A percentile compares a stretch with the other conserved stretches of the same genome.
Evolutionary conservation across 352 stramenopile genomes (phyloP).

Genomic region (Thalassiosira ordinaria): DNA sequence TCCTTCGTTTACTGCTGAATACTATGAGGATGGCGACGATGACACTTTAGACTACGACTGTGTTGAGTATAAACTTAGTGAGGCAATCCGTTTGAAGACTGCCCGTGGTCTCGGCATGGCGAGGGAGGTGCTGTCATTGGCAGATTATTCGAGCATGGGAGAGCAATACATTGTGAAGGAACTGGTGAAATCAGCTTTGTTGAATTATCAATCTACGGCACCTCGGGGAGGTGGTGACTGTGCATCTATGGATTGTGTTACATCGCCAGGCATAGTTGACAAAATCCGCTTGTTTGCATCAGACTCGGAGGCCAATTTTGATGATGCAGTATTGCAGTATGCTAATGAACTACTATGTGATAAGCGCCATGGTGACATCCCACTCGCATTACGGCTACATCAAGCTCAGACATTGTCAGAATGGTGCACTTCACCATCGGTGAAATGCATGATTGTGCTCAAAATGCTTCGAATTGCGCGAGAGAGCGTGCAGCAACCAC

Average conservation of each 20-base stretch:
- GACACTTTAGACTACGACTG: conserved; percentile 65
- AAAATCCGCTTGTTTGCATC: conserved; percentile 68
- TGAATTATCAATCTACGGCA: neutral
- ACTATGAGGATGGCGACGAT: conserved; percentile 33
- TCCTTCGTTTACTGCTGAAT: conserved; percentile 11
- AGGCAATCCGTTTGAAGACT: conserved; percentile 66
- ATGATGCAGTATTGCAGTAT: conserved; percentile 67
- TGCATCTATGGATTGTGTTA: neutral
- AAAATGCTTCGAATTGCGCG: conserved; percentile 73
- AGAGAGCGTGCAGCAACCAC: conserved; percentile 64
- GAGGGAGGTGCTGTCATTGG: conserved; percentile 36
- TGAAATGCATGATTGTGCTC: conserved; percentile 73
- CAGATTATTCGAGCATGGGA: conserved; percentile 58
- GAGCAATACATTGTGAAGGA: conserved; percentile 72
- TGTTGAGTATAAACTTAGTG: conserved; percentile 79
- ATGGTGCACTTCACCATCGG: conserved; percentile 58
- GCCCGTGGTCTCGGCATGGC: conserved; percentile 67
- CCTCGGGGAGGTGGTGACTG: neutral
- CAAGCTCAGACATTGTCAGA: conserved; percentile 44
- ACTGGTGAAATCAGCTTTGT: conserved; percentile 60
- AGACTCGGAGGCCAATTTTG: conserved; percentile 60
- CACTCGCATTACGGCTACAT: neutral
- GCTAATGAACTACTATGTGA: conserved; percentile 65
- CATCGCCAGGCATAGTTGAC: conserved; percentile 33
- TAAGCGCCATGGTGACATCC: neutral